phyloP scores from a whole-genome alignment of 129 eudicot species.

The Oenanthe sinensis region DNA sequence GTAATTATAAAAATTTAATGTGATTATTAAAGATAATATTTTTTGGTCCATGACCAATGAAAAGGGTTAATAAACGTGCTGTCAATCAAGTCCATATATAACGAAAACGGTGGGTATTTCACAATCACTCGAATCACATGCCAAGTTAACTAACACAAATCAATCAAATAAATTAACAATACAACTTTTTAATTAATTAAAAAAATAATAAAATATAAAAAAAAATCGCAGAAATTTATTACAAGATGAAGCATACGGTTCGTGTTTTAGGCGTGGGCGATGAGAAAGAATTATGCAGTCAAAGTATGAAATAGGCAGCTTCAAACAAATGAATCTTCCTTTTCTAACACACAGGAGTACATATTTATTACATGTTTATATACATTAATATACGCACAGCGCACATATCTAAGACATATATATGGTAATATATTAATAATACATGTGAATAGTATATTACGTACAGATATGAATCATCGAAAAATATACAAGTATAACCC shows the following conservation, averaged over 20 bases:
- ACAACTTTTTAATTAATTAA: too few relatives aligned
- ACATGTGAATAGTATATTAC: too few relatives aligned
- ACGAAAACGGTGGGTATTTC: background rate
- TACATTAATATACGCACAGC: too few relatives aligned
- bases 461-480: too few relatives aligned
- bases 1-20: too few relatives aligned
- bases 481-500: background rate
- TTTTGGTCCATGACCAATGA: too few relatives aligned
- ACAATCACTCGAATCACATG: background rate
- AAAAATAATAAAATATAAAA: too few relatives aligned
- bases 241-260: background rate
- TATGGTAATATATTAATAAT: background rate
- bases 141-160: background rate
- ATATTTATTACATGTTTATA: too few relatives aligned
- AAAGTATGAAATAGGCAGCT: background rate
- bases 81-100: background rate
- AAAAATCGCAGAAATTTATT: background rate
- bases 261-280: slow-evolving; percentile 3
- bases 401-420: too few relatives aligned
- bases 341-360: too few relatives aligned
- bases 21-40: too few relatives aligned
- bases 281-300: background rate
- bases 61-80: background rate
- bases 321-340: background rate
- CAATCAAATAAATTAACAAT: background rate